Conservation (phyloP, 1,284 basidiomycete genomes). For the Microbotryum lychnidis-dioicae region DNA sequence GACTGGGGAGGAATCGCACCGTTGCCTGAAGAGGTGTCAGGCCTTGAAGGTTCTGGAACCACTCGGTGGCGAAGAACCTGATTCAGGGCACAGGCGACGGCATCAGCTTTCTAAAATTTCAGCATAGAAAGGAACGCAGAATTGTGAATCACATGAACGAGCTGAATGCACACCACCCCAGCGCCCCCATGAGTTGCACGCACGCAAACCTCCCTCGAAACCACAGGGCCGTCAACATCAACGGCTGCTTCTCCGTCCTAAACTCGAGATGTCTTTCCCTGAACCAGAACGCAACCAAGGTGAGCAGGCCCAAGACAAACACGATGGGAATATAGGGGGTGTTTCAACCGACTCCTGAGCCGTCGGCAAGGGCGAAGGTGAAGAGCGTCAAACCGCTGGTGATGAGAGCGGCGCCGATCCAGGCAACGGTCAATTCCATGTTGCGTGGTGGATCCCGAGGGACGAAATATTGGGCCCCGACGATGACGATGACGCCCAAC, state of each 20-base stretch:
- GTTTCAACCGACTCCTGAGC: conserved; percentile 15
- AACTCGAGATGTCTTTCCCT: conserved; percentile 57
- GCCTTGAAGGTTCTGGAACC: conserved; percentile 26
- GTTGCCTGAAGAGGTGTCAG: too few relatives aligned
- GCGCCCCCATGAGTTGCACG: conserved; percentile 58
- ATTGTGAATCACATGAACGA: conserved; percentile 26
- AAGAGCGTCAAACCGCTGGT: conserved; percentile 68
- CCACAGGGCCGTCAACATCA: conserved; percentile 67
- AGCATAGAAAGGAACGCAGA: too few relatives aligned
- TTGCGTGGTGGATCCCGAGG: conserved; percentile 44
- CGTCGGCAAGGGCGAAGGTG: conserved; percentile 69
- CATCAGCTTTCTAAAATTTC: too few relatives aligned
- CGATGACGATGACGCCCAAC: conserved; percentile 48
- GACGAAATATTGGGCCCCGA: conserved; percentile 51
- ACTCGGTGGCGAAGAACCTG: conserved; percentile 1
- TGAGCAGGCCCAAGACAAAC: conserved; percentile 55
- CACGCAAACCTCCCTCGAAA: conserved; percentile 56
- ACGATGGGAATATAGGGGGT: conserved; percentile 45
- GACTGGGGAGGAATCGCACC: too few relatives aligned
- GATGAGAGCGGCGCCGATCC: conserved; percentile 67
- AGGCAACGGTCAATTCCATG: conserved; percentile 49
- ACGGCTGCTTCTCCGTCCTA: conserved; percentile 48
- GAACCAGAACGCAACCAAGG: conserved; percentile 54
- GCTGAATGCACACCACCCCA: conserved; percentile 59
- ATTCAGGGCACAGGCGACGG: too few relatives aligned